Conservation (phyloP, 768 basidiomycete genomes). For the Pisolithus tinctorius region DNA sequence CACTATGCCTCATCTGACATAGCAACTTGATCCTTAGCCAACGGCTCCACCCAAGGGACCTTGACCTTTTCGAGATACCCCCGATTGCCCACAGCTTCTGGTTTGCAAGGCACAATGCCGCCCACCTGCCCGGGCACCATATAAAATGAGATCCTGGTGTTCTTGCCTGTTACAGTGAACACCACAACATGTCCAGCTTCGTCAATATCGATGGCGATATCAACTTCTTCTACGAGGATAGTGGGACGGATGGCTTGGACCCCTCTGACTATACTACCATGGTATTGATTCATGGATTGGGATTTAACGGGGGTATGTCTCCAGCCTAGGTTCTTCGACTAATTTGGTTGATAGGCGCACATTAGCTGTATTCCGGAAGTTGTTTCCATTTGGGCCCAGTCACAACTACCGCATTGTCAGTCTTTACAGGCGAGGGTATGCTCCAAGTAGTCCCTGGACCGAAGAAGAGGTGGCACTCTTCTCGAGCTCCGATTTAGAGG, state of each 20-base stretch:
- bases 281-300: constrained; percentile 6
- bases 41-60: too few species aligned
- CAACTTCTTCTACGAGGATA: constrained; percentile 4
- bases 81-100: too few species aligned
- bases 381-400: constrained; percentile 1
- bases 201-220: not conserved
- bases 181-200: not conserved
- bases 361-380: constrained; percentile 2
- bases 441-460: not conserved
- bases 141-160: not conserved
- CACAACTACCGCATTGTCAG: constrained; percentile 3
- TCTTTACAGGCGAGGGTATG: constrained; percentile 8
- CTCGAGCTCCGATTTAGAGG: not conserved
- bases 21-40: too few species aligned
- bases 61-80: too few species aligned
- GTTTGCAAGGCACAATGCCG: too few species aligned
- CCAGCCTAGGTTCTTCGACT: too few species aligned
- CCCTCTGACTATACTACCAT: constrained; percentile 3
- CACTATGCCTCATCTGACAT: too few species aligned
- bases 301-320: constrained; percentile 6
- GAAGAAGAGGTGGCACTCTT: not conserved
- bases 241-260: not conserved
- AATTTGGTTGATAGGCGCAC: not conserved
- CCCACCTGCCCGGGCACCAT: not conserved
- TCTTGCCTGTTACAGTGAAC: not conserved